Base-by-base conservation (phyloP, 2,329 filamentous ascomycete species). In the Clathrospora elynae region DNA sequence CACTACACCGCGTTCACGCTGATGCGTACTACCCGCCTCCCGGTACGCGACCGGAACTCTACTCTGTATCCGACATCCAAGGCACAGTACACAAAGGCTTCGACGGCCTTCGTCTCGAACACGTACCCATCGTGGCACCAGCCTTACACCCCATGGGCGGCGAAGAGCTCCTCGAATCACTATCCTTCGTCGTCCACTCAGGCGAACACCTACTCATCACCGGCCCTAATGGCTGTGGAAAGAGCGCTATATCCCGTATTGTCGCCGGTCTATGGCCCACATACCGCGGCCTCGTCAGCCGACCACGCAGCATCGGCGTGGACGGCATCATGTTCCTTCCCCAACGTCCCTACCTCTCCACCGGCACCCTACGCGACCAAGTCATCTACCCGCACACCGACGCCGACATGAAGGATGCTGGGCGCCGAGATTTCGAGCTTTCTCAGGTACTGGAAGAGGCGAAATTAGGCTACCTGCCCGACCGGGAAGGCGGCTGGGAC, bases 271-370 rank as follows among this genome's bases (percentile, higher is more conserved):
- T 99, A 7, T 99, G 95, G 93, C 95, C 93, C 0, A 87, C 95
- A 1, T 99, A 97, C 67, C 87, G 93, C 30, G 93, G 93, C 2
- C 78, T 99, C 2, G 89, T 96, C 12, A 95, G 88, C 45, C 84
- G 91, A 1, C 92, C 93, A 2, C 89, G 93, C 62, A 80, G 76
- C 25, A 81, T 83, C 28, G 90, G 90, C 25, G 80, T 86, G 50
- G 92, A 97, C 54, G 93, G 93, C 46, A 95, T 99, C 73, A 97
- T 99, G 91, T 97, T 99, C 73, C 79, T 99, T 8, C 93, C 93
- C 0, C 93, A 99, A 69, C 81, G 92, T 11, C 90, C 92, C 0
- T 97, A 97, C 62, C 81, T 97, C 22, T 92, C 86, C 67, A 87
- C 92, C 14, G 93, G 93, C 23, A 97, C 93, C 1, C 78, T 97